Base-by-base conservation (phyloP, 352 stramenopile genomes). In the Phytophthora aleatoria region DNA sequence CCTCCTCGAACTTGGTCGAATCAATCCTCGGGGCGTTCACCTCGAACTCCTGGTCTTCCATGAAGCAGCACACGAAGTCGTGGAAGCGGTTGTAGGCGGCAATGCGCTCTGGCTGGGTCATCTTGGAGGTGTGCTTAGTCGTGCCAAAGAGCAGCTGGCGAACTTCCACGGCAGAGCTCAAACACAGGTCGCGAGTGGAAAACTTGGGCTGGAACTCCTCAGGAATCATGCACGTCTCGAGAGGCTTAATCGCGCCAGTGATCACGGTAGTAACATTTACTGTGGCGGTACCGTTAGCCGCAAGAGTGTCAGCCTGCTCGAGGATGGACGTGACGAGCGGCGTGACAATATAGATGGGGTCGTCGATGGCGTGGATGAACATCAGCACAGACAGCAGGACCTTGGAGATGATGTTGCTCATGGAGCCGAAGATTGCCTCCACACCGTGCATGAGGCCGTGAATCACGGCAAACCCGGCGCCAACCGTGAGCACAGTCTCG, bases 331-430 rank as follows among this genome's bases (percentile, higher is more conserved):
- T 67, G 44, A 71, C 28, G 7, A 71, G 58, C 1, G 64, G 64
- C 1, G 64, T 72, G 27, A 72, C 51, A 26, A 71, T 66, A 30
- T 62, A 66, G 30, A 71, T 66, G 13, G 64, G 64, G 44, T 71
- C 57, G 16, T 71, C 64, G n/a, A 72, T 64, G 10, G 58, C 58
- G 31, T 71, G 64, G 7, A 71, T 67, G 31, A 71, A 71, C 50
- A 71, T 59, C 1, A 71, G 51, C 4, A 67, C 64, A 6, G 57
- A 63, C 28, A 71, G 20, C 9, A 71, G 44, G 1, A 67, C 57
- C 1, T 54, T 62, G 4, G 64, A 71, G 13, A 71, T 56, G 15
- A 30, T n/a, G 33, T 63, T 67, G 57, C 64, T 71, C 57, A 71
- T 67, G 0, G 33, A 15, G 4, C 64, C 64, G 12, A 71, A 71